Percentiles rank a stretch among this genome's conserved stretches.
Evolutionary conservation across 768 basidiomycete species (phyloP).

Genomic region (Lactarius quietus): DNA sequence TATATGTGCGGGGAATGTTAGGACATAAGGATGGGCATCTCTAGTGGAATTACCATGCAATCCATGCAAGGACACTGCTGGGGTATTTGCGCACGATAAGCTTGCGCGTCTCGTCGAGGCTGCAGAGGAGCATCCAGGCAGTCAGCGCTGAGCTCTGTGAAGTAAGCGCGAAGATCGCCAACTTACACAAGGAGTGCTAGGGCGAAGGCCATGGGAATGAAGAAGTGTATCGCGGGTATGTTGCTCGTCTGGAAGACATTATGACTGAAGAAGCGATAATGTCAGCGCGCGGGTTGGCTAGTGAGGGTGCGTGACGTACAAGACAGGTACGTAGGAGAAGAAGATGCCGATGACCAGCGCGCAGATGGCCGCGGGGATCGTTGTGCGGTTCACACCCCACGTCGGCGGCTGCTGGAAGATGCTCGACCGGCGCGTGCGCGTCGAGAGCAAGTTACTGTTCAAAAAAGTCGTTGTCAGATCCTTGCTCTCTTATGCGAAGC

Average conservation of each 20-base stretch:
- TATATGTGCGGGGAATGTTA: background rate
- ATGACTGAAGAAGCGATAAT: constrained; percentile 33
- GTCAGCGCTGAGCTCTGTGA: background rate
- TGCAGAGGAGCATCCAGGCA: background rate
- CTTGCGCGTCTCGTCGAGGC: constrained; percentile 26
- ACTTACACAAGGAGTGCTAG: constrained; percentile 28
- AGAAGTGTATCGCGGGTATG: constrained; percentile 44
- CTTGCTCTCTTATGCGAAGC: background rate
- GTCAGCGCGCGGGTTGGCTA: background rate
- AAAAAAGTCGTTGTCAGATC: background rate
- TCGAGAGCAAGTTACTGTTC: constrained; percentile 45
- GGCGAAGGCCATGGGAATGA: constrained; percentile 49
- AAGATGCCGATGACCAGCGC: constrained; percentile 45
- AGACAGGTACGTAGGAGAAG: constrained; percentile 42
- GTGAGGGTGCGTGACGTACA: constrained; percentile 26
- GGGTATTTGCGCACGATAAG: constrained; percentile 21
- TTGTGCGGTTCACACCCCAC: constrained; percentile 37
- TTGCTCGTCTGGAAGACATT: constrained; percentile 47
- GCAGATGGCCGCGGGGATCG: constrained; percentile 44
- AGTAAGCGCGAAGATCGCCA: background rate
- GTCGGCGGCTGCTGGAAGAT: constrained; percentile 54
- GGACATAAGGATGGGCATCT: background rate
- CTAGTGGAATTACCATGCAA: constrained; percentile 19
- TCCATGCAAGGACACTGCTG: constrained; percentile 15
- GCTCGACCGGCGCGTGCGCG: constrained; percentile 51